Evolutionary conservation across 2,329 filamentous ascomycete genomes (phyloP), one percentile per base, ranked within the genome.

Genomic region (Ophiocordyceps polyrhachis-furcata): DNA sequence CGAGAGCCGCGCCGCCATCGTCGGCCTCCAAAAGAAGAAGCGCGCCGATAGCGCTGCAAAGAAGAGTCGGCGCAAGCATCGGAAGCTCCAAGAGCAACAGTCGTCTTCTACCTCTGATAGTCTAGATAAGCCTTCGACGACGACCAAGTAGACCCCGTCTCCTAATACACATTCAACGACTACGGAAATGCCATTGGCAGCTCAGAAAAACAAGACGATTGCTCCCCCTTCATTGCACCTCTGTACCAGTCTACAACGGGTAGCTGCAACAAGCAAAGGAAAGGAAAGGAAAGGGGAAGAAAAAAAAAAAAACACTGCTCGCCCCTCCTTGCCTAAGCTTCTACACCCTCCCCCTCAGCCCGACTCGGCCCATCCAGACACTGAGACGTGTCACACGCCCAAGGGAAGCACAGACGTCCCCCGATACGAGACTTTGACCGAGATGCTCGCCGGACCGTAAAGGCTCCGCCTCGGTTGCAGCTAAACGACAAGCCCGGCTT

Each of bases 41-140:
- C 83, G 75, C 63, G 79, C 83, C 54, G 82, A 78, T 28, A 91
- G 86, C 58, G 74, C 75, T 20, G 71, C 68, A 5, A 93, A 95
- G 65, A 95, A 95, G 72, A 78, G 74, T 45, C 74, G 79, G 54
- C 71, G 85, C 53, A 94, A 94, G 62, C 89, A 89, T 56, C 70
- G 70, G 48, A 70, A 70, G 55, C 60, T 84, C 1, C 71, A 68
- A 4, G 71, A 71, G 25, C 25, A 28, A 7, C 25, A 28, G 25
- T 28, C 25, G 25, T 11, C 25, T 28, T 28, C 25, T 20, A 20
- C 12, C 19, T 19, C 19, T 13, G 35, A n/a, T n/a, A 5, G n/a
- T 38, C 35, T n/a, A 13, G 35, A 38, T 4, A 38, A 17, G n/a
- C 35, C 35, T 5, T 32, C 31, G 31, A 38, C 35, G 9, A 28